Base-by-base conservation (phyloP, 2,329 filamentous ascomycete species). In the Phialophora verrucosa region DNA sequence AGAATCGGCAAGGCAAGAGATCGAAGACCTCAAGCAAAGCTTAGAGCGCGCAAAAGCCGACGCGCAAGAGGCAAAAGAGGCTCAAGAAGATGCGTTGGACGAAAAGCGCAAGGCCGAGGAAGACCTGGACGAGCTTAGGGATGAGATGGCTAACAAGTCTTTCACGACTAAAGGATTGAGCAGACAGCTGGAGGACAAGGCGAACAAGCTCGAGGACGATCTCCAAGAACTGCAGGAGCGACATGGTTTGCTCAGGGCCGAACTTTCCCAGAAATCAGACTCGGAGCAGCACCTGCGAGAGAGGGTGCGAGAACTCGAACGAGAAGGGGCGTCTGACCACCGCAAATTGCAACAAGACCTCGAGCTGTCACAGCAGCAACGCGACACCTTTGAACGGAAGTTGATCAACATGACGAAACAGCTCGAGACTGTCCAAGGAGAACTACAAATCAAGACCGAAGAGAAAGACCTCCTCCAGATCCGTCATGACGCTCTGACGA, bases 111-210 rank as follows among this genome's bases (percentile, higher is more conserved):
- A 78, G 47, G 82, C 81, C 8, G 82, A 85, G 66, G 81, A 85
- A 68, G 83, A 88, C 63, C 79, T 89, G 1, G 83, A 85, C 58
- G 82, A 85, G 63, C 82, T 93, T 27, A 90, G 91, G 68, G 89
- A 91, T 62, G 91, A 93, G 73, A 87, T 93, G 84, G 85, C 90
- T 25, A 89, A 93, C 78, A 93, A 92, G 72, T 93, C 91, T 0
- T 84, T 92, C 44, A 87, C 87, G 61, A 91, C 90, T 12, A 92
- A 91, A 74, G 90, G 89, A 1, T 82, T 92, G 8, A 91, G 87
- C 60, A 86, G 90, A 35, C 90, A 93, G 77, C 84, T 92, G 20
- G 90, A 93, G 73, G 90, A 91, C 71, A 91, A 88, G 76, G 80
- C 87, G 8, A 79, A 82, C 59, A 87, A 87, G 35, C 79, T 93